These are phyloP conservation scores for Atractiella rhizophila DNA, from an alignment of 768 basidiomycete genomes.

Conservation along the genomic window DNA sequence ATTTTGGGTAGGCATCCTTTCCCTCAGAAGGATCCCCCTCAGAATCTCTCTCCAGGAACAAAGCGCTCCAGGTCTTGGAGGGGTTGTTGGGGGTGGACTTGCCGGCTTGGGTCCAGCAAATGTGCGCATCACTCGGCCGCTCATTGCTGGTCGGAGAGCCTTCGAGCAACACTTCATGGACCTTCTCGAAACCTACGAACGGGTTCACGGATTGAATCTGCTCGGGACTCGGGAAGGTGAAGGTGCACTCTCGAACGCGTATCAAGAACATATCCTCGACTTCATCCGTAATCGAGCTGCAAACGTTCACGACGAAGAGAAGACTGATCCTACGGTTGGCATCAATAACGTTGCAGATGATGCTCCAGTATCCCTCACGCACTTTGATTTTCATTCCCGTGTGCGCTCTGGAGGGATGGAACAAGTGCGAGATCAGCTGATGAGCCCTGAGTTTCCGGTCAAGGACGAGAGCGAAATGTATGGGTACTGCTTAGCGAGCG, in stretches of 20 bases:
- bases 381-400: slow-evolving; percentile 79
- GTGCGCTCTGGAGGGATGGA: slow-evolving; percentile 63
- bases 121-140: slow-evolving; percentile 83
- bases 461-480: slow-evolving; percentile 7
- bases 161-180: slow-evolving; percentile 83
- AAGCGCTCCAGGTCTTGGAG: slow-evolving; percentile 78
- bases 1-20: slow-evolving; percentile 20
- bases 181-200: slow-evolving; percentile 59
- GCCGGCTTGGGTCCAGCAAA: too few species aligned
- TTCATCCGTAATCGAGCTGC: slow-evolving; percentile 18
- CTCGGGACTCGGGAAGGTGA: slow-evolving; percentile 84
- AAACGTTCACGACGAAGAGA: slow-evolving; percentile 11
- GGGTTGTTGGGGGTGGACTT: too few species aligned
- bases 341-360: too few species aligned
- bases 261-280: slow-evolving; percentile 40
- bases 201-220: slow-evolving; percentile 67
- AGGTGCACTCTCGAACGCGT: slow-evolving; percentile 52
- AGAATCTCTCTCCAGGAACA: slow-evolving; percentile 38
- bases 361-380: slow-evolving; percentile 31
- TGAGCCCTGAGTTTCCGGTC: slow-evolving; percentile 21
- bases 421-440: slow-evolving; percentile 46
- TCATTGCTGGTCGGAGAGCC: slow-evolving; percentile 72
- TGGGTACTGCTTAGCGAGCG: slow-evolving; percentile 12
- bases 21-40: not conserved
- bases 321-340: not conserved